Conservation (phyloP, 208 protist genomes). For the Trypanosoma brucei region DNA sequence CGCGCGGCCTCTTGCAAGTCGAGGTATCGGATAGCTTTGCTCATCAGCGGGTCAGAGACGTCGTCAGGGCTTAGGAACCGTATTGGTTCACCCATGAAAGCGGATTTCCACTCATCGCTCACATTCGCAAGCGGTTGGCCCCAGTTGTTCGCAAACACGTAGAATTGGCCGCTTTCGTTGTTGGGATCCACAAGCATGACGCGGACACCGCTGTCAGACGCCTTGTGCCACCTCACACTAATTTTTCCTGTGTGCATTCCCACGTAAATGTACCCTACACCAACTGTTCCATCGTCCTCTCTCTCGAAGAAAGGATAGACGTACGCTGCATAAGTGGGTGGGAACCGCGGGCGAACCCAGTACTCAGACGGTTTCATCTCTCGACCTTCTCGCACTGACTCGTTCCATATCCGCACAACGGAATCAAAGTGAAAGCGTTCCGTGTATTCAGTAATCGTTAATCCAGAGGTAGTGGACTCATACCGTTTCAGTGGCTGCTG, state of each 20-base stretch:
- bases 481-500: neutral
- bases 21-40: conserved; percentile 25
- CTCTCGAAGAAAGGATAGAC: conserved; percentile 16
- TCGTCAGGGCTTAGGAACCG: conserved; percentile 19
- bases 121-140: conserved; percentile 14
- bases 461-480: neutral
- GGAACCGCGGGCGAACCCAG: conserved; percentile 6
- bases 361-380: neutral
- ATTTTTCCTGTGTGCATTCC: conserved; percentile 1
- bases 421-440: conserved; percentile 1
- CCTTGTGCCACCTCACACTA: conserved; percentile 2
- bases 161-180: neutral
- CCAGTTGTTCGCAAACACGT: conserved; percentile 25
- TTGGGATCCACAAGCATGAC: conserved; percentile 15
- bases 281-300: neutral
- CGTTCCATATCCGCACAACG: conserved; percentile 10
- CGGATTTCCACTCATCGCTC: conserved; percentile 7
- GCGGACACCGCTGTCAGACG: conserved; percentile 6
- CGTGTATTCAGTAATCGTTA: conserved; percentile 3
- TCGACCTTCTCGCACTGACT: neutral
- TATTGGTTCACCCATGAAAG: neutral
- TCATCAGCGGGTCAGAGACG: conserved; percentile 33
- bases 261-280: conserved; percentile 8
- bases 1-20: conserved; percentile 3
- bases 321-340: conserved; percentile 5